These are phyloP conservation scores for Phaeosphaeriaceae sp. DNA, from an alignment of 2,329 filamentous ascomycete species.

Conservation along the genomic window DNA sequence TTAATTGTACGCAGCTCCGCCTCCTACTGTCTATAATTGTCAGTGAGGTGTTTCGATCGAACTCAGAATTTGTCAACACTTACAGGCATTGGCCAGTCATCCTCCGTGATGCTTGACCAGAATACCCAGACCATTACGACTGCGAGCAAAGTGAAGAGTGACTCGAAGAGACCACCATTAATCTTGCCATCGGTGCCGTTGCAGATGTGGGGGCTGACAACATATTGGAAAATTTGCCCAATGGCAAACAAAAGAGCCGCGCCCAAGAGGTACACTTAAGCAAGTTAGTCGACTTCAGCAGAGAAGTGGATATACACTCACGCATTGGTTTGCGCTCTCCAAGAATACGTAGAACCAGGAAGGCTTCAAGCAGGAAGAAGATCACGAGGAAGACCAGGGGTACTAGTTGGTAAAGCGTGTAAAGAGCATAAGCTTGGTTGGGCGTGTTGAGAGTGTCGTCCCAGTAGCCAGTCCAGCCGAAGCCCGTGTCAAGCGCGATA, in stretches of 20 bases:
- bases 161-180: slow-evolving; percentile 91
- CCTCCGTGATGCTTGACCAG: slow-evolving; percentile 99
- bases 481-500: slow-evolving; percentile 92
- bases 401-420: slow-evolving; percentile 90
- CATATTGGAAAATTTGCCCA: slow-evolving; percentile 95
- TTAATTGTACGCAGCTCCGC: slow-evolving; percentile 50
- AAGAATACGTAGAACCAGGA: slow-evolving; percentile 84
- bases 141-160: slow-evolving; percentile 85
- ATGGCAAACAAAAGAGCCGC: slow-evolving; percentile 86
- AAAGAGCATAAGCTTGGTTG: slow-evolving; percentile 80
- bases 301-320: slow-evolving; percentile 54
- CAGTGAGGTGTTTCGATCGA: not conserved
- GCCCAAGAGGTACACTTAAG: slow-evolving; percentile 72
- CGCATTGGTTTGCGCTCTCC: slow-evolving; percentile 90
- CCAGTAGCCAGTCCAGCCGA: slow-evolving; percentile 83
- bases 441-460: slow-evolving; percentile 57
- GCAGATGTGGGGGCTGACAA: slow-evolving; percentile 90
- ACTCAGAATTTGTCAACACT: not conserved
- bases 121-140: slow-evolving; percentile 90
- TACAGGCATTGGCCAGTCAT: slow-evolving; percentile 82
- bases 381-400: slow-evolving; percentile 88
- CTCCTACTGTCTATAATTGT: slow-evolving; percentile 31
- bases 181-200: slow-evolving; percentile 82
- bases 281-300: not conserved
- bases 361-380: slow-evolving; percentile 82